phyloP scores from a whole-genome alignment of 345 rosid genomes.

The Euphorbia pulcherrima region DNA sequence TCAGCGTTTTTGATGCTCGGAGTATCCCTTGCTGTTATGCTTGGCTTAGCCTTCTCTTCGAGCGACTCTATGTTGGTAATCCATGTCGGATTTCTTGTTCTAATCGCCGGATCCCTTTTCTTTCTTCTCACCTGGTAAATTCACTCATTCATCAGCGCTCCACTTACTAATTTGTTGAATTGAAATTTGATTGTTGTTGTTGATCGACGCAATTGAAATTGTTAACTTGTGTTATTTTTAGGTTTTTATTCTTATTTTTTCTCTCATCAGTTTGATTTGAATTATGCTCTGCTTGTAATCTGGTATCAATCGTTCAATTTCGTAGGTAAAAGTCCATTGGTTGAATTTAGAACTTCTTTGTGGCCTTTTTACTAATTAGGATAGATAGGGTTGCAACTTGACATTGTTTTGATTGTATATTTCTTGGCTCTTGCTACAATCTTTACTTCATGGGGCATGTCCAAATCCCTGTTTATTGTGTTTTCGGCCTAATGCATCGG shows the following conservation, averaged over 20 bases:
- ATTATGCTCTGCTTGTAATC: not conserved
- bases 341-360: not conserved
- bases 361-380: not conserved
- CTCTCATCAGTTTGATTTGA: not conserved
- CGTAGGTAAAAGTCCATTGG: not conserved
- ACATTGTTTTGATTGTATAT: not conserved
- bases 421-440: not conserved
- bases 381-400: not conserved
- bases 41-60: conserved; percentile 74
- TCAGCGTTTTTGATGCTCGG: conserved; percentile 71
- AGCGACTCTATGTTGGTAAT: conserved; percentile 61
- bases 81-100: conserved; percentile 69
- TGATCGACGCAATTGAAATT: not conserved
- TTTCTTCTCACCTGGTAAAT: conserved; percentile 73
- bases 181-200: not conserved
- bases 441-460: not conserved
- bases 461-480: not conserved
- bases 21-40: conserved; percentile 62
- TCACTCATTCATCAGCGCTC: not conserved
- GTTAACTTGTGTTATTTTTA: not conserved
- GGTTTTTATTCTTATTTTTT: not conserved
- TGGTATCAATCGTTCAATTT: not conserved
- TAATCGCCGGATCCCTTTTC: conserved; percentile 68
- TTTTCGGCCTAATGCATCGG: no score
- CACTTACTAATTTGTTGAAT: not conserved